These are phyloP conservation scores for Phytophthora multivora DNA, from an alignment of 352 stramenopile genomes.

Conservation along the genomic window DNA sequence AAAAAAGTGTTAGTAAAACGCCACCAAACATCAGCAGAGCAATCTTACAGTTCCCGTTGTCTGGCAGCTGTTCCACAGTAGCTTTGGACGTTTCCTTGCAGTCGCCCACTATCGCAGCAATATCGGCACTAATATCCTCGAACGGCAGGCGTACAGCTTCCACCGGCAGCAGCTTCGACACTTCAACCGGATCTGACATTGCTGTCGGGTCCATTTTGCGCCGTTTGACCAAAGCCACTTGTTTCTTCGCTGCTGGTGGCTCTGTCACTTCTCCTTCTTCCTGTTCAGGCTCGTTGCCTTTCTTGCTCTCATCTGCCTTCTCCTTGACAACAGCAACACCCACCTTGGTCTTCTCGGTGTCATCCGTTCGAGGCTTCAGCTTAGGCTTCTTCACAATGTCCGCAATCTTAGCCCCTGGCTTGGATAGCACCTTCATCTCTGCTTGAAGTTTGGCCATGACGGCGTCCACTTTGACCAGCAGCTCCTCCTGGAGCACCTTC, in stretches of 20 bases:
- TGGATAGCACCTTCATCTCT: constrained; percentile 52
- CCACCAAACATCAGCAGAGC: background rate
- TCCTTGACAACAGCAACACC: constrained; percentile 19
- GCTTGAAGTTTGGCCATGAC: constrained; percentile 51
- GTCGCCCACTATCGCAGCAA: constrained; percentile 54
- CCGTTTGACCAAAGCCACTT: constrained; percentile 39
- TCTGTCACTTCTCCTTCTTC: constrained; percentile 37
- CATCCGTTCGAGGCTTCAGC: constrained; percentile 2
- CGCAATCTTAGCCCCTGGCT: constrained; percentile 25
- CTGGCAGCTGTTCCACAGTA: constrained; percentile 30
- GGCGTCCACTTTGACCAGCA: constrained; percentile 52
- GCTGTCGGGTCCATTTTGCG: constrained; percentile 45
- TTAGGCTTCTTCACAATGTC: constrained; percentile 8
- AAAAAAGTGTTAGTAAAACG: constrained; percentile 6
- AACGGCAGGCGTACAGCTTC: constrained; percentile 57
- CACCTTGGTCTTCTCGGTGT: constrained; percentile 9
- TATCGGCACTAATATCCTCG: constrained; percentile 60
- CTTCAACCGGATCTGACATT: constrained; percentile 15
- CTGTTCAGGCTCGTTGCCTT: constrained; percentile 15
- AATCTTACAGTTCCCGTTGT: constrained; percentile 38
- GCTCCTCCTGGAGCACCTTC: constrained; percentile 53
- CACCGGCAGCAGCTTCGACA: constrained; percentile 40
- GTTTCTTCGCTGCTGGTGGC: constrained; percentile 5
- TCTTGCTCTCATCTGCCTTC: constrained; percentile 9
- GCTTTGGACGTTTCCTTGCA: constrained; percentile 36